Evolutionary conservation across 1,139 yeast genomes (phyloP).

Genomic region (Citeromyces hawaiiensis): DNA sequence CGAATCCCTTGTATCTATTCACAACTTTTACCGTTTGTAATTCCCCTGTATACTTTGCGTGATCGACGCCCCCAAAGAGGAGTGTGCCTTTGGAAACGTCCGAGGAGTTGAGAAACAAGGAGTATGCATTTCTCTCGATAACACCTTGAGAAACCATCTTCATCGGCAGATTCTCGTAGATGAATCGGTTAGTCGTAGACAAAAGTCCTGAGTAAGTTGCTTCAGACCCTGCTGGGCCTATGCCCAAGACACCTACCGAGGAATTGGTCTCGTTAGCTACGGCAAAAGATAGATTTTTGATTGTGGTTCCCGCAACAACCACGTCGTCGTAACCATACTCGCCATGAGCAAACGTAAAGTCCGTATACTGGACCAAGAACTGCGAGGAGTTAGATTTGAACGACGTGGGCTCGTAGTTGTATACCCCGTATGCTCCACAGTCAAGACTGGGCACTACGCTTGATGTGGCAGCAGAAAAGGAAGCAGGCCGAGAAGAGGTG

Average conservation of each 20-base stretch:
- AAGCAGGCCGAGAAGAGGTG: too few species aligned
- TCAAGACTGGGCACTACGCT: too few species aligned
- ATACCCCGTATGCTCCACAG: too few species aligned
- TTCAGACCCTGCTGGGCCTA: constrained; percentile 43
- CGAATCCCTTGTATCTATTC: constrained; percentile 19
- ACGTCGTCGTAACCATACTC: constrained; percentile 50
- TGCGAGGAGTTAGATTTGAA: constrained; percentile 30
- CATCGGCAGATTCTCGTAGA: constrained; percentile 44
- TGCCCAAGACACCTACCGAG: constrained; percentile 45
- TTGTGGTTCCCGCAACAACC: constrained; percentile 24
- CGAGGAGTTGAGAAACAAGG: constrained; percentile 33
- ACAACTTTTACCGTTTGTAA: constrained; percentile 30
- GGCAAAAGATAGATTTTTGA: constrained; percentile 42
- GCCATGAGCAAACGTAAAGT: constrained; percentile 46
- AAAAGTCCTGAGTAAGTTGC: constrained; percentile 21
- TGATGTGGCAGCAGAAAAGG: too few species aligned
- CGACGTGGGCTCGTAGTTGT: constrained; percentile 13
- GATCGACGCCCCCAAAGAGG: constrained; percentile 48
- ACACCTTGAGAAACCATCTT: constrained; percentile 37
- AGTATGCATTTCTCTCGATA: constrained; percentile 38
- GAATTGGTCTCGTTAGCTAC: constrained; percentile 41
- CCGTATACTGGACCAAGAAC: constrained; percentile 49
- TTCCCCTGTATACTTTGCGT: constrained; percentile 32
- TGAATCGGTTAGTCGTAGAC: constrained; percentile 8
- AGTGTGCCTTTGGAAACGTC: constrained; percentile 28